These are phyloP conservation scores for Cladosporium sp. DNA, from an alignment of 2,329 filamentous ascomycete species.

Conservation along the genomic window DNA sequence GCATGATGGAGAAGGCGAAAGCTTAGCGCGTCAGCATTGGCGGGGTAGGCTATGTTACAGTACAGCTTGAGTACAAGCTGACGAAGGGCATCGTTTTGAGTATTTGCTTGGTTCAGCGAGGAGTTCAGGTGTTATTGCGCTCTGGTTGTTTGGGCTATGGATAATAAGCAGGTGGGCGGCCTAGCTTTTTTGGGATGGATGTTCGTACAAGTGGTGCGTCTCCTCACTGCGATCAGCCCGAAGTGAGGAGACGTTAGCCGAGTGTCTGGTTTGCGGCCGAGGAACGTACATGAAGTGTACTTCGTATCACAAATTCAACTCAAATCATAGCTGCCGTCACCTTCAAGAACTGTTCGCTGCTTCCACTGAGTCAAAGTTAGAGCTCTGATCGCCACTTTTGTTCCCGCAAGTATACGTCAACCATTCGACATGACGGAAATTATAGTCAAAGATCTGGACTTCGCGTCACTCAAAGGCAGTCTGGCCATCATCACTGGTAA, in stretches of 20 bases:
- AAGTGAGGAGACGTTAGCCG: neutral
- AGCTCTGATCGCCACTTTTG: neutral
- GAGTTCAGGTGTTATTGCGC: slow-evolving; percentile 12
- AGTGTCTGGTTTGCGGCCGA: neutral
- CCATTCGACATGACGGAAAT: slow-evolving; percentile 28
- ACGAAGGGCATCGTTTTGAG: neutral
- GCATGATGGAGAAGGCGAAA: slow-evolving; percentile 57
- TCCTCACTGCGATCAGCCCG: neutral
- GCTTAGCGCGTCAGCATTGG: slow-evolving; percentile 16
- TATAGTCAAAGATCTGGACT: slow-evolving; percentile 28
- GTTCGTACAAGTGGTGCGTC: neutral
- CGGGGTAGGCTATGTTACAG: neutral
- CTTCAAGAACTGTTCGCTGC: neutral
- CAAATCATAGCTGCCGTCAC: neutral
- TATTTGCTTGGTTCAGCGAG: slow-evolving; percentile 13
- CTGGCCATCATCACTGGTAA: slow-evolving; percentile 30
- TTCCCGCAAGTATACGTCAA: too few relatives aligned
- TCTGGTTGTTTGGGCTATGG: neutral
- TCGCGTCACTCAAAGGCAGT: slow-evolving; percentile 27
- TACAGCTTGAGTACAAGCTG: neutral
- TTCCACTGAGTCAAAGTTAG: neutral
- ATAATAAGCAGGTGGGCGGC: neutral
- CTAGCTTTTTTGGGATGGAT: neutral
- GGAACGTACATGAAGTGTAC: neutral
- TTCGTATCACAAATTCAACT: neutral